Percentiles rank a stretch among this genome's conserved stretches.
These are phyloP conservation scores for Brettanomyces bruxellensis DNA, from an alignment of 805 yeast species.

Conservation along the genomic window DNA sequence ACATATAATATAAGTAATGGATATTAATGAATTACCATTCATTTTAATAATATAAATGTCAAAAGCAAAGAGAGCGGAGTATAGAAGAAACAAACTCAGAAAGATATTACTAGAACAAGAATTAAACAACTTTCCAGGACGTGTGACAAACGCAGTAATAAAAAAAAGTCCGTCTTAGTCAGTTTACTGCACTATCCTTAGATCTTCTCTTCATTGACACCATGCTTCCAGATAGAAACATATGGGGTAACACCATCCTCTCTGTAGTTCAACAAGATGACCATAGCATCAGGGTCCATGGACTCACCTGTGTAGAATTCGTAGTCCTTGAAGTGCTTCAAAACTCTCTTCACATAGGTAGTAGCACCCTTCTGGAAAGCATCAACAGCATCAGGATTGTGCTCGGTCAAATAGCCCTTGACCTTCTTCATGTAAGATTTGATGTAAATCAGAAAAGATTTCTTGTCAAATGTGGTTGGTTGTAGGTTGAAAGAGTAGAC, in stretches of 20 bases:
- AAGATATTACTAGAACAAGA: background rate
- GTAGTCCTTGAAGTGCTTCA: slow-evolving; percentile 96
- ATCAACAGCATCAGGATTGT: slow-evolving; percentile 79
- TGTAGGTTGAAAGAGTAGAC: slow-evolving; percentile 98
- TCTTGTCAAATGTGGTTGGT: slow-evolving; percentile 94
- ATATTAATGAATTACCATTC: background rate
- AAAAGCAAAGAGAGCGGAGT: background rate
- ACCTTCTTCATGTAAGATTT: slow-evolving; percentile 98
- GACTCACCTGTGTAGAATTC: slow-evolving; percentile 99
- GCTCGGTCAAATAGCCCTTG: slow-evolving; percentile 85
- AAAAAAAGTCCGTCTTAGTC: background rate
- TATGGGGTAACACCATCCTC: slow-evolving; percentile 98
- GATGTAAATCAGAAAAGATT: slow-evolving; percentile 92
- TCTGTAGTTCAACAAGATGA: slow-evolving; percentile 97
- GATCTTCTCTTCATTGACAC: slow-evolving; percentile 83
- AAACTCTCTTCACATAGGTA: slow-evolving; percentile 90
- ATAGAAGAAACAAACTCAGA: background rate
- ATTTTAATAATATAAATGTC: slow-evolving; percentile 1
- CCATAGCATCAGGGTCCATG: slow-evolving; percentile 99
- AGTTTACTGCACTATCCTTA: slow-evolving; percentile 31
- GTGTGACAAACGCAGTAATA: background rate
- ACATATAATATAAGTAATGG: background rate
- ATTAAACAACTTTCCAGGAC: background rate
- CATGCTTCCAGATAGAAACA: slow-evolving; percentile 99
- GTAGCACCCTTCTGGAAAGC: slow-evolving; percentile 96